These are phyloP conservation scores for Globisporangium middletonii DNA, from an alignment of 352 stramenopile genomes.

Conservation along the genomic window DNA sequence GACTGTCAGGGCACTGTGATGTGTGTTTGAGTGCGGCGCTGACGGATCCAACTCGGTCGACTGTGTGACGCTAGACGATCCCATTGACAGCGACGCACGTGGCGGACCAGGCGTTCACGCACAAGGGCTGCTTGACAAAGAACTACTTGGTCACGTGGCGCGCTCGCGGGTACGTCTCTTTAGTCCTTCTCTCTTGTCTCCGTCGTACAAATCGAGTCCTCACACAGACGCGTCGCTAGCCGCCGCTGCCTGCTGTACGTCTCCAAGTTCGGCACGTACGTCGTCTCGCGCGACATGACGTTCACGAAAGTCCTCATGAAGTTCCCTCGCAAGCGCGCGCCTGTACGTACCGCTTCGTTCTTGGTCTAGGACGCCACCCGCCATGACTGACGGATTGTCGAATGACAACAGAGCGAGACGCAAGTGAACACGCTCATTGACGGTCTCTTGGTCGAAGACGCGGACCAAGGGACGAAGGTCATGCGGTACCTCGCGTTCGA, in stretches of 20 bases:
- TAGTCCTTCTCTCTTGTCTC: too few relatives aligned
- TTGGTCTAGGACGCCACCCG: too few relatives aligned
- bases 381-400: too few relatives aligned
- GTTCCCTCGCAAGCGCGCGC: slow-evolving; percentile 66
- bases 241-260: slow-evolving; percentile 77
- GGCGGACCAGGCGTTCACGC: slow-evolving; percentile 58
- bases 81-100: slow-evolving; percentile 82
- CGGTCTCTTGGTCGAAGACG: slow-evolving; percentile 81
- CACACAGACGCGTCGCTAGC: slow-evolving; percentile 16
- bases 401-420: slow-evolving; percentile 37
- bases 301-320: slow-evolving; percentile 88
- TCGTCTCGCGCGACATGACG: slow-evolving; percentile 76
- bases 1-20: neutral
- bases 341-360: slow-evolving; percentile 24
- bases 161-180: slow-evolving; percentile 54
- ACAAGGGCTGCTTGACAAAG: slow-evolving; percentile 69
- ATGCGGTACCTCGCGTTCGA: slow-evolving; percentile 78
- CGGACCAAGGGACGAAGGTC: slow-evolving; percentile 73
- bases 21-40: too few relatives aligned
- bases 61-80: slow-evolving; percentile 44
- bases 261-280: slow-evolving; percentile 57
- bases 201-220: too few relatives aligned
- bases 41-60: neutral
- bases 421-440: slow-evolving; percentile 82
- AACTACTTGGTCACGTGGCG: slow-evolving; percentile 83